Base-by-base conservation (phyloP, 495 filamentous ascomycete species). In the Evansstolkia leycettana region DNA sequence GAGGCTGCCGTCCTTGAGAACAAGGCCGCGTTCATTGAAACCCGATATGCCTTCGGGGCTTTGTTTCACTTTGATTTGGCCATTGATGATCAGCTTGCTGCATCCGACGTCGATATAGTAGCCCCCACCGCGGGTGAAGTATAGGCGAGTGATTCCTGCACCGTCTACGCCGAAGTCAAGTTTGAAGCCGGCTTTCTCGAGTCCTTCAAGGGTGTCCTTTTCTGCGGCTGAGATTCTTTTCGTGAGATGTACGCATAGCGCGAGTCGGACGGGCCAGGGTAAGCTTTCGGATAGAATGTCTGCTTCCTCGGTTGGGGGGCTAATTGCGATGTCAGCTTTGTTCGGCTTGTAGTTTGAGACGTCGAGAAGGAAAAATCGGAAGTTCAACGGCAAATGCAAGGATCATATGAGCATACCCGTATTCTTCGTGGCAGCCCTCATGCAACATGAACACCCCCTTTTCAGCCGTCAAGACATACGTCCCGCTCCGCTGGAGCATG, bases 21-120 rank as follows among this genome's bases (percentile, higher is more conserved):
- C 52, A 2, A 90, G 32, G 0, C 77, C 75, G n/a, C 66, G 45
- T 0, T 70, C 62, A 2, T 78, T 53, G 18, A 89, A 62, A 47
- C 72, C 61, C 6, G 55, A 48, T 36, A 88, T 71, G n/a, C n/a
- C n/a, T 39, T 81, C 76, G 29, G 69, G 59, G 3, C 81, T 77
- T 41, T 83, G 78, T 52, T 82, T 83, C 35, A 90, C 65, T 40
- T 73, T 75, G 53, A 94, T 70, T 54, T 82, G 82, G 12, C 84
- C 77, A 35, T 84, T 80, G 14, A 68, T 61, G 46, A 94, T 84
- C 12, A 90, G 62, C 55, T 75, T 60, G 13, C 74, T 76, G 13
- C 71, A 71, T 1, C 68, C 67, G 5, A 89, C 82, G 44, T 90
- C 84, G 47, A 89, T 78, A 43, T 87, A 86, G 51, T 89, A 87